Conservation (phyloP, 345 rosid genomes). For the Salix suchowensis region DNA sequence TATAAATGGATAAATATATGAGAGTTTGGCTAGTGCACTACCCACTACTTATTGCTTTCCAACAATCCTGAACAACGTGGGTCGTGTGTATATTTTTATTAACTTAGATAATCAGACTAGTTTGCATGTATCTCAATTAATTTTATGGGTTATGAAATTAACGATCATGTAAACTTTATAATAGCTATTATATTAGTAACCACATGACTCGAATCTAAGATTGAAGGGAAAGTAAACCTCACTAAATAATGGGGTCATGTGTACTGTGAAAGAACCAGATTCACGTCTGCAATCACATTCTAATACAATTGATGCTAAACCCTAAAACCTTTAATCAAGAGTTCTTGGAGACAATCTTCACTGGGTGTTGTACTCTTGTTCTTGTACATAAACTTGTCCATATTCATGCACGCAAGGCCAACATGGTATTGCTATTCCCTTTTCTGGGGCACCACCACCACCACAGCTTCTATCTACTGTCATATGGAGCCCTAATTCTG, state of each 20-base stretch:
- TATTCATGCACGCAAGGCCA: background rate
- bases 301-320: background rate
- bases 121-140: fast-evolving
- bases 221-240: fast-evolving
- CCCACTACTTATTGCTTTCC: too few species aligned
- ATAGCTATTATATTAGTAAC: too few species aligned
- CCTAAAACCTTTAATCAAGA: too few species aligned
- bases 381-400: background rate
- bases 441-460: background rate
- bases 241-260: background rate
- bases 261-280: background rate
- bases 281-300: conserved; percentile 7
- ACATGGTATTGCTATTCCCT: background rate
- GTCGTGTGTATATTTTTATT: background rate
- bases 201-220: too few species aligned
- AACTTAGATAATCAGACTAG: too few species aligned
- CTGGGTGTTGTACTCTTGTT: background rate
- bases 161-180: fast-evolving
- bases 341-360: background rate
- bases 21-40: too few species aligned
- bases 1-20: too few species aligned
- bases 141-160: fast-evolving
- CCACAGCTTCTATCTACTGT: background rate
- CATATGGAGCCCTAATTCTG: background rate
- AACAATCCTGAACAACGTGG: background rate